Evolutionary conservation across 2,329 filamentous ascomycete genomes (phyloP).

Genomic region (Nigrospora osmanthi): DNA sequence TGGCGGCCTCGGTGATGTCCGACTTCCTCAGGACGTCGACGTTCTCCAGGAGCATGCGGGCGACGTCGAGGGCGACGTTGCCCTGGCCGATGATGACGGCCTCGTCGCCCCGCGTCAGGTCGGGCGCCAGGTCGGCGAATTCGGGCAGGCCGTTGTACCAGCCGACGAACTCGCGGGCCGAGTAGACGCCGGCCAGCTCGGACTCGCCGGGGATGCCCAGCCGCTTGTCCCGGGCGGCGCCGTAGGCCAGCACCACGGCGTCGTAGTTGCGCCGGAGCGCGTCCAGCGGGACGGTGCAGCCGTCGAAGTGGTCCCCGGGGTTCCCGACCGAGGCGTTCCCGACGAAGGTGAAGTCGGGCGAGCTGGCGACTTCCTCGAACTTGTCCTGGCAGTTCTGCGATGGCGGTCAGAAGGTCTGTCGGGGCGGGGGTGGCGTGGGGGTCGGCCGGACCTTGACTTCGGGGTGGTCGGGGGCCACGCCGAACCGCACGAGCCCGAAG

Average conservation of each 20-base stretch:
- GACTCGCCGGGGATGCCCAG: conserved; percentile 77
- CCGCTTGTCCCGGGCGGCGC: conserved; percentile 74
- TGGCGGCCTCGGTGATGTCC: conserved; percentile 80
- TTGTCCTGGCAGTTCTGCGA: conserved; percentile 85
- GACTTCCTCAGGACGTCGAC: conserved; percentile 69
- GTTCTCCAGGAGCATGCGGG: conserved; percentile 74
- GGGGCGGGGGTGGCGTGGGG: background rate
- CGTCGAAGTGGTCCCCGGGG: conserved; percentile 25
- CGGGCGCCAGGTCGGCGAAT: conserved; percentile 62
- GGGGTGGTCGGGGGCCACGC: conserved; percentile 96
- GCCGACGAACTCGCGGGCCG: conserved; percentile 86
- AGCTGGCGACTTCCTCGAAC: conserved; percentile 80
- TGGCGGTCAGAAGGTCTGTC: background rate
- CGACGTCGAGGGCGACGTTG: conserved; percentile 92
- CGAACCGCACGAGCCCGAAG: conserved; percentile 85
- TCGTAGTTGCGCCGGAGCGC: conserved; percentile 78
- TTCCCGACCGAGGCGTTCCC: conserved; percentile 80
- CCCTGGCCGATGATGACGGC: conserved; percentile 89
- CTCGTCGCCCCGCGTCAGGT: conserved; percentile 68
- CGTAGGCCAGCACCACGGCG: conserved; percentile 87
- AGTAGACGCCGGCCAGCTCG: conserved; percentile 65
- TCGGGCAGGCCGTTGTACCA: conserved; percentile 98
- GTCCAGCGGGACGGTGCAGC: conserved; percentile 54
- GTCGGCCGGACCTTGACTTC: conserved; percentile 72
- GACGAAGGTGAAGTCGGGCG: conserved; percentile 78